Evolutionary conservation across 441 rosid genomes (phyloP).

Genomic region (Metrosideros polymorpha): DNA sequence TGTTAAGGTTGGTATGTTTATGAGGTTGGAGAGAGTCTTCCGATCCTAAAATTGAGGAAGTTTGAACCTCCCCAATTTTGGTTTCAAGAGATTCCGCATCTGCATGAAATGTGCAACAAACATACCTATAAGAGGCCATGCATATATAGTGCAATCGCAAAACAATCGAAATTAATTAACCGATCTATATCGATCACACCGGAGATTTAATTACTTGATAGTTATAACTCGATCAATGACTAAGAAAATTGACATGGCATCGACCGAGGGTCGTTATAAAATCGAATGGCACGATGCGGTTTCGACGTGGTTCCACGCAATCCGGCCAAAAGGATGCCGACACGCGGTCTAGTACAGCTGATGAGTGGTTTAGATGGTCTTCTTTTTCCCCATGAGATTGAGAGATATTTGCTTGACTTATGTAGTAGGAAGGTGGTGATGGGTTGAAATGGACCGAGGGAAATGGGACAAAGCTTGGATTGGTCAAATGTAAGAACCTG

Average conservation of each 20-base stretch:
- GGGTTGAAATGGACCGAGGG: not conserved
- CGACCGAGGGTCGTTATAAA: not conserved
- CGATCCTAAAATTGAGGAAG: not conserved
- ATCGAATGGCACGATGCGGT: not conserved
- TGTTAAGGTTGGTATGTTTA: not conserved
- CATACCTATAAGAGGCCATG: not conserved
- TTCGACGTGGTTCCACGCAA: not conserved
- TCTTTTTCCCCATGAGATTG: not conserved
- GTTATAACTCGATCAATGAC: not conserved
- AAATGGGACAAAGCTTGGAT: too few relatives aligned
- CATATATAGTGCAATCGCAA: not conserved
- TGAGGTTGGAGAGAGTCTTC: not conserved
- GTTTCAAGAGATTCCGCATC: not conserved
- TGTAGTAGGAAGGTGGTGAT: not conserved
- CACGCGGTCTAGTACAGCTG: not conserved
- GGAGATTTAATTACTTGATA: not conserved
- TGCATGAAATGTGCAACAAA: not conserved
- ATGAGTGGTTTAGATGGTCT: not conserved
- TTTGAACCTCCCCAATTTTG: not conserved
- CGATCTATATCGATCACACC: fast-evolving
- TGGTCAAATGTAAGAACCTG: not conserved
- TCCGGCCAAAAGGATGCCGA: not conserved
- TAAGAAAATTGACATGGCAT: not conserved
- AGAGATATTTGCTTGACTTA: not conserved
- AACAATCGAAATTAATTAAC: not conserved